Conservation (phyloP, 2,329 filamentous ascomycete species). For the Exophiala alcalophila region DNA sequence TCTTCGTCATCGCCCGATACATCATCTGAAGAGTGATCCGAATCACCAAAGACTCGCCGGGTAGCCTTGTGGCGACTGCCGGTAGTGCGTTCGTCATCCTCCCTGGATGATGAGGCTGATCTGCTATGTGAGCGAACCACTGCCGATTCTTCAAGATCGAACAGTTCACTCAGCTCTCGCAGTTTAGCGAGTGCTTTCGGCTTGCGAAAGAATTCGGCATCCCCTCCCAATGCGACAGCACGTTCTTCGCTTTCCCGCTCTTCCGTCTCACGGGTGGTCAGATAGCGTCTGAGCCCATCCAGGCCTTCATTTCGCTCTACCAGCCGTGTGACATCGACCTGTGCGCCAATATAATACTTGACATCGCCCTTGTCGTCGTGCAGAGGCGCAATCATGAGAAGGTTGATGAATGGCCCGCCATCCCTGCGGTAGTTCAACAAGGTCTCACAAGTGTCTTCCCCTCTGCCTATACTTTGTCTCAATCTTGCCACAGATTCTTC, state of each 20-base stretch:
- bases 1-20: conserved; percentile 7
- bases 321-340: conserved; percentile 34
- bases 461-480: conserved; percentile 36
- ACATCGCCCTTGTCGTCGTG: conserved; percentile 34
- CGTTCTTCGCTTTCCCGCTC: conserved; percentile 16
- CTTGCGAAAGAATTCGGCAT: conserved; percentile 9
- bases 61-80: conserved; percentile 12
- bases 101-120: conserved; percentile 25
- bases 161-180: conserved; percentile 33
- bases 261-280: conserved; percentile 19
- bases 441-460: conserved; percentile 44
- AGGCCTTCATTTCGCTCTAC: conserved; percentile 32
- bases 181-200: conserved; percentile 27
- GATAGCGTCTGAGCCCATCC: conserved; percentile 31
- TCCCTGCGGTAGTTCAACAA: conserved; percentile 43
- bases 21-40: conserved; percentile 18
- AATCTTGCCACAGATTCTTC: conserved; percentile 36
- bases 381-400: conserved; percentile 35
- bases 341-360: conserved; percentile 35
- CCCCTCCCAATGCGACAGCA: neutral
- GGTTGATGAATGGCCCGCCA: conserved; percentile 35
- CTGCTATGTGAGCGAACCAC: conserved; percentile 29
- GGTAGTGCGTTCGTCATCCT: conserved; percentile 25
- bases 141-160: conserved; percentile 33
- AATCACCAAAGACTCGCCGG: conserved; percentile 19